A percentile compares a stretch with the other conserved stretches of the same genome.
These are phyloP conservation scores for Emericellopsis terricola DNA, from an alignment of 495 filamentous ascomycete genomes.

Conservation along the genomic window DNA sequence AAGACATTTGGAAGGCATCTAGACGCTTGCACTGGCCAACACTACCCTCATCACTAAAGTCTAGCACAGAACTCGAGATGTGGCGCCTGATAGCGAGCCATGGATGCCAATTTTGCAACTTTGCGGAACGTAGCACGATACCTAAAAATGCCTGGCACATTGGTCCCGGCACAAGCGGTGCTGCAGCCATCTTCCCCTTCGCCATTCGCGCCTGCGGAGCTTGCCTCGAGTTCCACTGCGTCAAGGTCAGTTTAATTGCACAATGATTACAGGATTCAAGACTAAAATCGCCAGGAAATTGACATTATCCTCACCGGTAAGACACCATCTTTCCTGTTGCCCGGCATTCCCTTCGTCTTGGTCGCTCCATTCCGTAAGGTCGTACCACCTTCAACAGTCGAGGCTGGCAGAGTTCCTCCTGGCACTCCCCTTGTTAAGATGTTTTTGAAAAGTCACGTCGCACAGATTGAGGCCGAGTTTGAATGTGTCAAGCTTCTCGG, in stretches of 20 bases:
- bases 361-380: too few relatives aligned
- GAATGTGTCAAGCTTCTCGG: constrained; percentile 39
- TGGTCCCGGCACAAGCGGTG: constrained; percentile 32
- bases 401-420: constrained; percentile 24
- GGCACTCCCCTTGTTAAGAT: constrained; percentile 37
- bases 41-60: constrained; percentile 36
- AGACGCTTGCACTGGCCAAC: constrained; percentile 33
- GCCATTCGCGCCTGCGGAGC: constrained; percentile 38
- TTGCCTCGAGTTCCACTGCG: constrained; percentile 36
- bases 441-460: constrained; percentile 40
- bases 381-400: too few relatives aligned
- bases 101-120: constrained; percentile 37
- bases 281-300: constrained; percentile 54
- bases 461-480: constrained; percentile 34
- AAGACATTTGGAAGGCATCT: constrained; percentile 41
- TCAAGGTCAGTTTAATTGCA: constrained; percentile 33
- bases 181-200: constrained; percentile 47
- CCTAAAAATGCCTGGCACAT: constrained; percentile 18
- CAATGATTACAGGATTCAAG: too few relatives aligned
- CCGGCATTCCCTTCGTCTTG: constrained; percentile 46
- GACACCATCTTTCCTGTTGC: constrained; percentile 35
- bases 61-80: constrained; percentile 41
- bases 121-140: constrained; percentile 11
- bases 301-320: constrained; percentile 40
- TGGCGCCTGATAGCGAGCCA: constrained; percentile 36